Evolutionary conservation across 257 asterid species (phyloP).

Genomic region (Echium plantagineum): DNA sequence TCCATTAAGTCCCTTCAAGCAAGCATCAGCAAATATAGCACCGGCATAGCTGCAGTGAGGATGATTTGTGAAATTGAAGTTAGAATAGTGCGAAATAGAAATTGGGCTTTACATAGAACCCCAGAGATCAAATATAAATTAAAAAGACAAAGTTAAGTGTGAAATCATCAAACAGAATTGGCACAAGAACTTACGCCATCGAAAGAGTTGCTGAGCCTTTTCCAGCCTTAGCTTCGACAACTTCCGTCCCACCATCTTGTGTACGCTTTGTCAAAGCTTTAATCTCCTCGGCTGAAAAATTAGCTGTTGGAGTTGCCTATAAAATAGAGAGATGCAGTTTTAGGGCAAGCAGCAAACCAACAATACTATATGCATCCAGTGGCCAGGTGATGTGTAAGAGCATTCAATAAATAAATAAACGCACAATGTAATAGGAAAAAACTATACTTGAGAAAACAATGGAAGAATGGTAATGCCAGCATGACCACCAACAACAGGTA

Average conservation of each 20-base stretch:
- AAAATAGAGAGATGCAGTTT: not conserved
- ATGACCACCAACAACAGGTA: conserved; percentile 27
- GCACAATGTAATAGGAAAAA: not conserved
- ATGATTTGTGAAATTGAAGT: not conserved
- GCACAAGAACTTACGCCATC: conserved; percentile 18
- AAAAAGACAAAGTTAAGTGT: too few relatives aligned
- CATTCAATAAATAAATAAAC: too few relatives aligned
- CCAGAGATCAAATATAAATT: not conserved
- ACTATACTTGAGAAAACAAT: conserved; percentile 18
- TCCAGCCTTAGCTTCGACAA: conserved; percentile 30
- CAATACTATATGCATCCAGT: too few relatives aligned
- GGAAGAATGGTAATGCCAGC: conserved; percentile 28
- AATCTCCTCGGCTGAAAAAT: conserved; percentile 16
- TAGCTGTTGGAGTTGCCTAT: conserved; percentile 17
- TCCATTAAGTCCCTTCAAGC: conserved; percentile 88
- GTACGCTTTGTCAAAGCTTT: conserved; percentile 17
- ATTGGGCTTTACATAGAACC: too few relatives aligned
- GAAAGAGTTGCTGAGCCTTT: conserved; percentile 29
- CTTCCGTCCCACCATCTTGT: conserved; percentile 29
- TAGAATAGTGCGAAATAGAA: too few relatives aligned
- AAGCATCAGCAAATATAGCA: conserved; percentile 85
- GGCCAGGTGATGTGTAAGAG: not conserved
- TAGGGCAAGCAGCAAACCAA: not conserved
- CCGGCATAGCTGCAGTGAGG: conserved; percentile 60
- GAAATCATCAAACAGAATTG: not conserved